These are phyloP conservation scores for Globisporangium paddicum DNA, from an alignment of 352 stramenopile species.

Conservation along the genomic window DNA sequence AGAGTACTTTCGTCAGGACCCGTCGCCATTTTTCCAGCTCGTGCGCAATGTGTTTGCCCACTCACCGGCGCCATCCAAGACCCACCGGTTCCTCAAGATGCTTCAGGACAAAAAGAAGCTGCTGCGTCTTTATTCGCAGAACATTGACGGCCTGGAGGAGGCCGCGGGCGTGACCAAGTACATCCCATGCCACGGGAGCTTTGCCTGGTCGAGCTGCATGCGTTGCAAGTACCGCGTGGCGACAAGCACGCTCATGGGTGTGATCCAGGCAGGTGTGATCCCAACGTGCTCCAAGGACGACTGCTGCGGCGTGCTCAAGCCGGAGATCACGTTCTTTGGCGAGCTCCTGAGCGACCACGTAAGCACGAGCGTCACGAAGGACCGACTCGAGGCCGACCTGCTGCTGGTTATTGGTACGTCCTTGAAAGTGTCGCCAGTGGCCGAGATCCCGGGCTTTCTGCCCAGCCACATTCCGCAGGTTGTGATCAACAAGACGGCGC, in stretches of 20 bases:
- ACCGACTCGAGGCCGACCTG: constrained; percentile 86
- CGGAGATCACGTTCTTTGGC: constrained; percentile 97
- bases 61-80: constrained; percentile 85
- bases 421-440: constrained; percentile 94
- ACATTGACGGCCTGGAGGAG: constrained; percentile 97
- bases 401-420: constrained; percentile 98
- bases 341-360: constrained; percentile 91
- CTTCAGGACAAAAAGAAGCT: constrained; percentile 91
- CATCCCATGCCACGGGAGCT: constrained; percentile 94
- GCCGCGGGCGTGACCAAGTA: constrained; percentile 88
- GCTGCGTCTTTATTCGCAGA: constrained; percentile 95
- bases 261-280: constrained; percentile 76
- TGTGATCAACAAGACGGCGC: constrained; percentile 88
- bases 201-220: constrained; percentile 90
- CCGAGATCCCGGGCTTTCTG: constrained; percentile 86
- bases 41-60: constrained; percentile 74
- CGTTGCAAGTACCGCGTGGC: constrained; percentile 64
- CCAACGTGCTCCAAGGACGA: constrained; percentile 53
- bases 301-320: constrained; percentile 94
- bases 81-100: constrained; percentile 93
- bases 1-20: constrained; percentile 95
- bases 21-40: constrained; percentile 96
- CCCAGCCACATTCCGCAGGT: constrained; percentile 77
- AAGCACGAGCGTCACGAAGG: constrained; percentile 65
- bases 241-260: constrained; percentile 49